Base-by-base conservation (phyloP, 1,284 basidiomycete genomes). In the Tremellales sp. region DNA sequence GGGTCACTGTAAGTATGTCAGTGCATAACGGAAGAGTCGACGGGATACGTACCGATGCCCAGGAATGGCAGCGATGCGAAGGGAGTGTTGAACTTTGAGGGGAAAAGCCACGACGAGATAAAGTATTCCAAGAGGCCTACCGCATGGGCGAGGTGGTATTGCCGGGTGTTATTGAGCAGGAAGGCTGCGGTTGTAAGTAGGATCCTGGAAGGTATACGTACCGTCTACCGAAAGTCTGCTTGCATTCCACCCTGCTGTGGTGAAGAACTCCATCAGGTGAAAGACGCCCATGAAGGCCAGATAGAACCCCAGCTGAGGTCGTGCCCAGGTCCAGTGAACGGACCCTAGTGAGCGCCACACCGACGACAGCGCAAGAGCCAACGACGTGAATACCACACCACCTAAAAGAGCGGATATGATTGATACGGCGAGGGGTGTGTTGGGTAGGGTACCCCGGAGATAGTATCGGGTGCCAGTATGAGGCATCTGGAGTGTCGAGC, bases 221-320 rank as follows among this genome's bases (percentile, higher is more conserved):
- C 93, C 94, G 67, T 95, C 90, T 3, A 94, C 82, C 51, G 83
- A 90, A 61, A 93, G 86, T 68, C 93, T 94, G 44, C 87, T 85
- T 32, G 85, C 75, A 70, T 98, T 98, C 86, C 89, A 98, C 16
- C 87, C 87, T 1, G 93, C 92, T 4, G 95, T 97, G 6, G 94
- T 90, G 43, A 85, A 85, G 66, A 94, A 98, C 70, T 99, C 95
- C 31, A 81, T 82, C 80, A 92, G 86, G 65, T 99, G 95, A 67
- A 98, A 99, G 28, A 78, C 73, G 1, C 86, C 78, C 85, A 87
- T 89, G 1, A 84, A 78, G 22, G 84, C 81, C 32, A 86, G 55
- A 69, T 91, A 97, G 68, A 88, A 82, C 0, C 86, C 87, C 1
- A 94, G 76, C 65, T 86, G 86, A 41, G 82, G 81, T 18, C 82